Percentiles rank a stretch among this genome's conserved stretches.
Conservation (phyloP, 352 stramenopile genomes). For the Globisporangium cystogenes region DNA sequence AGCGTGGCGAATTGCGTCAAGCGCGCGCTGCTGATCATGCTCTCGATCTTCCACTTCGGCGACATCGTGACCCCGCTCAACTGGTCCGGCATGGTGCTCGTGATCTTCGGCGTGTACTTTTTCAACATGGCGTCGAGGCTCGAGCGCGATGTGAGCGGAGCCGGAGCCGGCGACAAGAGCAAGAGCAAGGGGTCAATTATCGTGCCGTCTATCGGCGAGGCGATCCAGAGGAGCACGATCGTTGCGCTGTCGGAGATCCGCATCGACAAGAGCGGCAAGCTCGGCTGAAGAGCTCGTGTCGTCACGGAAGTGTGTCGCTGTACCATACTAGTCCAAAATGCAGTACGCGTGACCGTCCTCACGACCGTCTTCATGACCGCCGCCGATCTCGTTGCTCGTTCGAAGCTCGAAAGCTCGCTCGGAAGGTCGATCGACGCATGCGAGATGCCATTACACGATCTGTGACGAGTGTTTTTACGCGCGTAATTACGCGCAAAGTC, state of each 20-base stretch:
- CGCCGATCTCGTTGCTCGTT: background rate
- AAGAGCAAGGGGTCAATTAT: constrained; percentile 23
- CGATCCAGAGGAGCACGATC: constrained; percentile 51
- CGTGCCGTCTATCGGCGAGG: constrained; percentile 13
- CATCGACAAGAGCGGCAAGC: constrained; percentile 40
- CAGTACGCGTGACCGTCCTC: background rate
- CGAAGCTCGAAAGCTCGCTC: background rate
- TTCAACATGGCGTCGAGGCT: constrained; percentile 78
- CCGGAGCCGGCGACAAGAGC: background rate
- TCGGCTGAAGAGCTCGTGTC: constrained; percentile 12
- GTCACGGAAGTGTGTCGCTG: constrained; percentile 1
- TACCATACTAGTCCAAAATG: constrained; percentile 4
- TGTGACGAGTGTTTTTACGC: background rate
- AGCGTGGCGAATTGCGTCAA: constrained; percentile 91
- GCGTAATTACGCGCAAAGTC: background rate
- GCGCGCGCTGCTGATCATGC: constrained; percentile 84
- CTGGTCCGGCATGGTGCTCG: constrained; percentile 81
- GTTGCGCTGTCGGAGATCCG: constrained; percentile 55
- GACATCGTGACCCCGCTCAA: constrained; percentile 80
- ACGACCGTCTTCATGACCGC: no score
- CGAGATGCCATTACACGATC: no score
- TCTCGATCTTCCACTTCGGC: constrained; percentile 89
- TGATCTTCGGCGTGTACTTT: constrained; percentile 85
- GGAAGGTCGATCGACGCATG: no score
- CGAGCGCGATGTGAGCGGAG: constrained; percentile 27